Conservation (phyloP, 2,329 filamentous ascomycete species). For the Sporothrix variecibatus region DNA sequence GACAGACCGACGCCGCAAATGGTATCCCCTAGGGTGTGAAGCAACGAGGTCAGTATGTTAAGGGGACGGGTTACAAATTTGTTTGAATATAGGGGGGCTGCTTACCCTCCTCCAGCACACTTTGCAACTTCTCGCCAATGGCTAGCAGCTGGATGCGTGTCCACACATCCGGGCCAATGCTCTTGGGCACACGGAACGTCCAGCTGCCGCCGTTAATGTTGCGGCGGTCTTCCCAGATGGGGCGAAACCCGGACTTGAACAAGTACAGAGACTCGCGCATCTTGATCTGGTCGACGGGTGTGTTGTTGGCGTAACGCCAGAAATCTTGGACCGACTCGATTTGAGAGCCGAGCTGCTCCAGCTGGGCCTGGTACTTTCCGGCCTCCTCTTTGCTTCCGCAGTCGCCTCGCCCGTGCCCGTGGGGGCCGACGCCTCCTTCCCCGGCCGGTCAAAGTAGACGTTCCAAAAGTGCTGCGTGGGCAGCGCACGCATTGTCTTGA, state of each 20-base stretch:
- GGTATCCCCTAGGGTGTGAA: slow-evolving; percentile 64
- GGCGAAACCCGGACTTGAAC: slow-evolving; percentile 75
- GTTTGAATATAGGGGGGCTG: not conserved
- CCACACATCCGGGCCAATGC: slow-evolving; percentile 72
- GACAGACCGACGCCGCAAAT: slow-evolving; percentile 88
- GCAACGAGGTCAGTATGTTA: not conserved
- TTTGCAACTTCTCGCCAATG: slow-evolving; percentile 78
- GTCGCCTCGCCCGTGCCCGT: too few relatives aligned
- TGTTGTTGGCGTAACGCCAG: slow-evolving; percentile 81
- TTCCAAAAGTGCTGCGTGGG: slow-evolving; percentile 81
- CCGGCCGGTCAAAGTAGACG: slow-evolving; percentile 64
- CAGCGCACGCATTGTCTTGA: slow-evolving; percentile 70
- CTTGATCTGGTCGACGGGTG: slow-evolving; percentile 72
- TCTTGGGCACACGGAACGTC: slow-evolving; percentile 88
- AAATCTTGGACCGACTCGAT: slow-evolving; percentile 84
- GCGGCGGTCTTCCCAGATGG: slow-evolving; percentile 82
- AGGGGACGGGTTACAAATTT: not conserved
- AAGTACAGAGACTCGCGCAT: slow-evolving; percentile 77
- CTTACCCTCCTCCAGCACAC: slow-evolving; percentile 69
- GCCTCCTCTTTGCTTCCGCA: not conserved
- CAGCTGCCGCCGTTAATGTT: slow-evolving; percentile 85
- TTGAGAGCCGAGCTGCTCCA: slow-evolving; percentile 63
- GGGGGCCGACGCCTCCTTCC: not conserved
- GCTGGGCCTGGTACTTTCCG: slow-evolving; percentile 52
- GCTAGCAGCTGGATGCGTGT: slow-evolving; percentile 78